Conservation (phyloP, 768 basidiomycete genomes). For the Tricholoma saponaceum region DNA sequence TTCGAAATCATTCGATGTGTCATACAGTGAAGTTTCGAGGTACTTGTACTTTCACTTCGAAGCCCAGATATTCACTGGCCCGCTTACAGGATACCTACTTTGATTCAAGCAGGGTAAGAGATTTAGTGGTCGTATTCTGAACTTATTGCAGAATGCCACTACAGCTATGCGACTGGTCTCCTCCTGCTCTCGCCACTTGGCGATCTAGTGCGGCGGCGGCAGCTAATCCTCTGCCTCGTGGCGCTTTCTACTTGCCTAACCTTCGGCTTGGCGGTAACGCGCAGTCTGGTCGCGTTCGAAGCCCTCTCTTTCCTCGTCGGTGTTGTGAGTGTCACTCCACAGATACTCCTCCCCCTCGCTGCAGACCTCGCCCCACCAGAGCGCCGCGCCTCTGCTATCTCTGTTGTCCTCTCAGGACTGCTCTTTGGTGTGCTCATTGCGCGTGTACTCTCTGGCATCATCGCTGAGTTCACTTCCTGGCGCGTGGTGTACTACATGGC, state of each 20-base stretch:
- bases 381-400: constrained; percentile 69
- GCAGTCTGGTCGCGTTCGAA: constrained; percentile 57
- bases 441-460: constrained; percentile 69
- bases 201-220: constrained; percentile 75
- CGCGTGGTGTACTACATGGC: constrained; percentile 76
- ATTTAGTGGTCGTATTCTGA: neutral
- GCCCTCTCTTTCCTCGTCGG: constrained; percentile 70
- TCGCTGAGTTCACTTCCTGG: constrained; percentile 71
- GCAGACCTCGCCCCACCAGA: constrained; percentile 80
- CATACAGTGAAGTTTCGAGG: constrained; percentile 37
- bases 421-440: constrained; percentile 73
- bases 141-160: neutral
- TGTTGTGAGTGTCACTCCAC: constrained; percentile 64
- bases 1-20: constrained; percentile 31
- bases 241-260: constrained; percentile 52
- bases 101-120: constrained; percentile 62
- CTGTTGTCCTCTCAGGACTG: constrained; percentile 65
- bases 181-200: constrained; percentile 78
- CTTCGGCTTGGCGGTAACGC: constrained; percentile 67
- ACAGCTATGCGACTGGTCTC: constrained; percentile 68
- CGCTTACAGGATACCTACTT: constrained; percentile 51
- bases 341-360: constrained; percentile 73
- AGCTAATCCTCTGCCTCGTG: constrained; percentile 59
- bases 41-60: constrained; percentile 8
- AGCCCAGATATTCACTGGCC: constrained; percentile 9